Evolutionary conservation across 305 asterid genomes (phyloP), one percentile per base, ranked within the genome.

Genomic region (Fraxinus sp.): DNA sequence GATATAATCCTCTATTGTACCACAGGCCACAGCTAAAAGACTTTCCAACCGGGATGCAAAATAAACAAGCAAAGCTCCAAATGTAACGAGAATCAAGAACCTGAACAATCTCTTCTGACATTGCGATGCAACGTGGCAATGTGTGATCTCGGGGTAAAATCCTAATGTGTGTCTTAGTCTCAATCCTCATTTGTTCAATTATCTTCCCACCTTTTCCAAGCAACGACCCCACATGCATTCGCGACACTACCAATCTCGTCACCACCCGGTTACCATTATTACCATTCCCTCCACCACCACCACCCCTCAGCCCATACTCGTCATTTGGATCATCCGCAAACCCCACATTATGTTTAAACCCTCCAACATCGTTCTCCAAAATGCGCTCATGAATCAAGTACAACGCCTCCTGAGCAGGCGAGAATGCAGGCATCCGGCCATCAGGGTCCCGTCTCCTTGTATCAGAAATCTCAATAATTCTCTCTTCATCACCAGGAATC

Each of bases 71-170:
- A 83, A 86, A 83, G 81, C 85, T 84, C 89, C 85, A 85, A 79
- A 78, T 74, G 87, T 76, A 83, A 86, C 81, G 85, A 68, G 87
- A 84, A 46, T 76, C 49, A 11, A 82, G 78, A 89, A 96, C 99
- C 98, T 96, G 99, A 91, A 96, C 99, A 89, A 96, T 94, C 92
- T 94, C 99, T 90, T 95, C 99, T 0, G 97, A 88, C 95, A 93
- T 92, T 0, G 93, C 86, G 81, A 95, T 91, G 83, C 99, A 94
- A 5, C 97, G 95, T 3, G 99, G 99, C 85, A 95, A 88, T 16
- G 89, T 94, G 78, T 94, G 91, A 83, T 94, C 98, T 83, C 98
- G 91, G 1, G 98, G 99, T 86, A 95, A 88, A 88, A 94, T 85
- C 90, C 98, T 93, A 82, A 94, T 93, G 86, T 94, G 98, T 1